phyloP scores from a whole-genome alignment of 2,329 filamentous ascomycete genomes.

The Phaeosphaeriaceae sp. region DNA sequence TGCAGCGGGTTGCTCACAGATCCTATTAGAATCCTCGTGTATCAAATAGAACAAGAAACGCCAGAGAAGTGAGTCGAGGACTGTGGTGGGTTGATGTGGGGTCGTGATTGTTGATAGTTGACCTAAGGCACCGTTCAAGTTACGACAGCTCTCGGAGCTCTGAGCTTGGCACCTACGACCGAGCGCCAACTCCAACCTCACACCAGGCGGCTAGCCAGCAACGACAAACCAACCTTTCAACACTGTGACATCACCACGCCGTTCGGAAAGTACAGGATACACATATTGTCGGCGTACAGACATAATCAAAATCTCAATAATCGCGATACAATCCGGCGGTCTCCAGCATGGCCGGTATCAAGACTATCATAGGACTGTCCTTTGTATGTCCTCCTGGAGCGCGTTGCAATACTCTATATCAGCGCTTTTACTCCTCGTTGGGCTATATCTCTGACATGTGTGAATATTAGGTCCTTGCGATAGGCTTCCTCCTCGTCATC shows the following conservation, averaged over 20 bases:
- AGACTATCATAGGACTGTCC: conserved; percentile 98
- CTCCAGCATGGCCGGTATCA: conserved; percentile 79
- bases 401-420: conserved; percentile 20
- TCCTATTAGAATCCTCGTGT: too few relatives aligned
- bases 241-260: conserved; percentile 3
- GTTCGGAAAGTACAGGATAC: not conserved
- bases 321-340: not conserved
- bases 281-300: not conserved
- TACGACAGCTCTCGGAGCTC: conserved; percentile 33
- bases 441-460: conserved; percentile 5
- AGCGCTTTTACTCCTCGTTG: conserved; percentile 6
- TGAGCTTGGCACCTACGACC: conserved; percentile 22
- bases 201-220: conserved; percentile 11
- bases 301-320: not conserved
- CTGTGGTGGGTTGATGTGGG: conserved; percentile 5
- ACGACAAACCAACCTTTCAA: conserved; percentile 7
- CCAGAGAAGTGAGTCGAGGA: not conserved
- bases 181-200: conserved; percentile 18
- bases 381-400: conserved; percentile 68
- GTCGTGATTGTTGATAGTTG: conserved; percentile 22
- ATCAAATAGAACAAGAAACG: not conserved
- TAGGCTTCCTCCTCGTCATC: conserved; percentile 98
- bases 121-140: conserved; percentile 30
- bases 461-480: conserved; percentile 77
- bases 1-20: not conserved